Conservation (phyloP, 2,329 filamentous ascomycete species). For the Periconia sp. region DNA sequence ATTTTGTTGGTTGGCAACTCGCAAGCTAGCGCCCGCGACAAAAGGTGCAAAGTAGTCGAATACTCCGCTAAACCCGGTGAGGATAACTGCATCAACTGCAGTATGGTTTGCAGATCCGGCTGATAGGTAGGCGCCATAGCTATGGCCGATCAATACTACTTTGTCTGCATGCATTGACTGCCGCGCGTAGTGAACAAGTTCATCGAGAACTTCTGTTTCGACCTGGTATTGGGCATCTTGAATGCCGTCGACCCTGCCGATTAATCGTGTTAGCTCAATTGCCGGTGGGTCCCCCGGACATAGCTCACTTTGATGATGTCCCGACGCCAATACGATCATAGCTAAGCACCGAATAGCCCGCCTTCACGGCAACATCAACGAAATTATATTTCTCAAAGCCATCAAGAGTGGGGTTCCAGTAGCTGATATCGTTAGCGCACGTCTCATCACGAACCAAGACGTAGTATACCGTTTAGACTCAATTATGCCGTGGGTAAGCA, state of each 20-base stretch:
- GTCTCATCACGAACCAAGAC: too few relatives aligned
- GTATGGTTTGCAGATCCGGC: constrained; percentile 5
- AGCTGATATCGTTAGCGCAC: background rate
- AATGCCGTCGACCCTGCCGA: constrained; percentile 1
- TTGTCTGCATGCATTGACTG: constrained; percentile 2
- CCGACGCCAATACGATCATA: constrained; percentile 6
- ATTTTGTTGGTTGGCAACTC: constrained; percentile 6
- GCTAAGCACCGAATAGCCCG: constrained; percentile 7
- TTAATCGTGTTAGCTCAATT: background rate
- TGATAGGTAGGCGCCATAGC: constrained; percentile 10
- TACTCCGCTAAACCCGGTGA: constrained; percentile 8
- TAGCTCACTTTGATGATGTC: constrained; percentile 6
- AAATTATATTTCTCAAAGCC: constrained; percentile 1
- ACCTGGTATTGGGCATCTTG: constrained; percentile 6
- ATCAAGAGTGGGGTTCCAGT: background rate
- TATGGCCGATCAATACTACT: constrained; percentile 7
- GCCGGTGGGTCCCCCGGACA: too few relatives aligned
- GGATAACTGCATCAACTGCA: constrained; percentile 5
- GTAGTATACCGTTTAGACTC: constrained; percentile 1
- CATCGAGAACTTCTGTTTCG: constrained; percentile 2
- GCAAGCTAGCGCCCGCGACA: background rate
- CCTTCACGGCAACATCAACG: constrained; percentile 6
- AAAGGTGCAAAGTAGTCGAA: constrained; percentile 8
- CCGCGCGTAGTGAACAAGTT: background rate
- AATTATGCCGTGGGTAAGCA: constrained; percentile 1